phyloP scores from a whole-genome alignment of 164 flowering plant species.

The Liquidambar formosana region DNA sequence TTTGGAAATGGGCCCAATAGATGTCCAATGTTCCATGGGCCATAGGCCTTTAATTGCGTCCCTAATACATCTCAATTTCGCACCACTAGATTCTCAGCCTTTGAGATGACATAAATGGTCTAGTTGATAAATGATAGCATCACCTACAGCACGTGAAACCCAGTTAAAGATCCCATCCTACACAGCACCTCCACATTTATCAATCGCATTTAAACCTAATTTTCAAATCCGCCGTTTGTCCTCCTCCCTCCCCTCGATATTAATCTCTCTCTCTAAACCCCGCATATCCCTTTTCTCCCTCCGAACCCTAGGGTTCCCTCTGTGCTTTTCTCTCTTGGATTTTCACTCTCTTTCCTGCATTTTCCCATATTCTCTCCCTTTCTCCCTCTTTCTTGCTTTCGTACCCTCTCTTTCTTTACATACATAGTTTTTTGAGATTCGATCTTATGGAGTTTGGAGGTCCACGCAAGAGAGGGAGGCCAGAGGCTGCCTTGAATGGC shows the following conservation, averaged over 20 bases:
- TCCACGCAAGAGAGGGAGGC: slow-evolving; percentile 44
- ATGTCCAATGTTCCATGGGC: too few species aligned
- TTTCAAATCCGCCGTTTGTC: slow-evolving; percentile 10
- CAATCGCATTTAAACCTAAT: slow-evolving; percentile 12
- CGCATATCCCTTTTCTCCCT: background rate
- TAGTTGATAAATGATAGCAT: background rate
- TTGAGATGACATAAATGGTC: too few species aligned
- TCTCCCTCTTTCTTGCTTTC: background rate
- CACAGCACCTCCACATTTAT: background rate
- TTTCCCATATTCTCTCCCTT: slow-evolving; percentile 1
- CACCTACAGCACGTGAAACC: background rate
- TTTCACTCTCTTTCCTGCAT: too few species aligned
- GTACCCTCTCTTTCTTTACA: background rate
- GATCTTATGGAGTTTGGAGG: slow-evolving; percentile 39
- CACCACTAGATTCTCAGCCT: too few species aligned
- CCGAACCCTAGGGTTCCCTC: background rate
- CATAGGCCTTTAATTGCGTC: too few species aligned
- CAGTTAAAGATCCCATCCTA: background rate
- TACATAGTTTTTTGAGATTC: background rate
- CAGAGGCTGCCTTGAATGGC: slow-evolving; percentile 45
- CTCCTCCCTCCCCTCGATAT: background rate
- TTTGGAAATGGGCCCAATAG: too few species aligned
- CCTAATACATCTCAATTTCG: too few species aligned
- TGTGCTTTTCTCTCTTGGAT: slow-evolving; percentile 8
- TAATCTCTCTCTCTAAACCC: background rate